Evolutionary conservation across 2,329 filamentous ascomycete genomes (phyloP).

Genomic region (Clonostachys byssicola): DNA sequence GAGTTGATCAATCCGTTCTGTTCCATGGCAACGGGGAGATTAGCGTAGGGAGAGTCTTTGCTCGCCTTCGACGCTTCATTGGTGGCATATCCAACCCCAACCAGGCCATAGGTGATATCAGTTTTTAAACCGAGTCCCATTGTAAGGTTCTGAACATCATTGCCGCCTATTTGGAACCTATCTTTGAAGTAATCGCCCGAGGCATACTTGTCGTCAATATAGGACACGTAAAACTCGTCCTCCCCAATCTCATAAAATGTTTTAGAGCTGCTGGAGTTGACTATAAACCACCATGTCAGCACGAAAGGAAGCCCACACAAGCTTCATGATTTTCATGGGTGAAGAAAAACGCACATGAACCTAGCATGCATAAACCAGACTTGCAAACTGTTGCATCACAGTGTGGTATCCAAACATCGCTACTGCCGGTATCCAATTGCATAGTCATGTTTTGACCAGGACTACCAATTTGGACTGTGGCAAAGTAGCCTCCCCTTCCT

Average conservation of each 20-base stretch:
- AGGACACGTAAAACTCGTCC: conserved; percentile 50
- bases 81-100: conserved; percentile 55
- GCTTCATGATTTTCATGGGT: neutral
- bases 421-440: conserved; percentile 62
- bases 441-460: conserved; percentile 52
- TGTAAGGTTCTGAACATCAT: conserved; percentile 47
- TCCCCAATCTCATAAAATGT: conserved; percentile 37
- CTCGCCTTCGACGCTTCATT: conserved; percentile 40
- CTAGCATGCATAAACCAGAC: conserved; percentile 25
- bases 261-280: conserved; percentile 36
- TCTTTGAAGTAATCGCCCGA: conserved; percentile 57
- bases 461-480: conserved; percentile 51
- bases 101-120: conserved; percentile 50
- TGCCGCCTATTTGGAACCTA: conserved; percentile 47
- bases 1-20: conserved; percentile 59
- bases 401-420: conserved; percentile 58
- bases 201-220: conserved; percentile 56
- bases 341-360: conserved; percentile 36
- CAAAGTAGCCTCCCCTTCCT: conserved; percentile 47
- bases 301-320: too few relatives aligned
- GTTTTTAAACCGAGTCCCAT: conserved; percentile 55
- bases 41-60: conserved; percentile 34
- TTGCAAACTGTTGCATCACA: conserved; percentile 31
- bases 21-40: conserved; percentile 63
- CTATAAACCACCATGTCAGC: conserved; percentile 21